A percentile compares a stretch with the other conserved stretches of the same genome.
phyloP scores from a whole-genome alignment of 192 early-diverging fungal genomes.

The Haplosporangium gracile region DNA sequence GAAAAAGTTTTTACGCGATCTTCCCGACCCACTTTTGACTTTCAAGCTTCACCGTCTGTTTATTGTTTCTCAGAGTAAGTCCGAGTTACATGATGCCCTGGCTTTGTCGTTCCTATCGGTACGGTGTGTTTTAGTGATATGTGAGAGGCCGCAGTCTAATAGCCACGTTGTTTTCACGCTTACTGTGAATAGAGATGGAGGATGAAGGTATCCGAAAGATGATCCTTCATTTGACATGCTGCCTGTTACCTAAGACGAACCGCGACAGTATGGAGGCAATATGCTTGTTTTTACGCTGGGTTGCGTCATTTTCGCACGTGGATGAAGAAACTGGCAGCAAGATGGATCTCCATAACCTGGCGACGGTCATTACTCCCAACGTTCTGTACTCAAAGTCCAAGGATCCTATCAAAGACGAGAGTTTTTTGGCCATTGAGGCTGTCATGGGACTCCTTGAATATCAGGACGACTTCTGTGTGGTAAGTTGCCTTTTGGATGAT shows the following conservation, averaged over 20 bases:
- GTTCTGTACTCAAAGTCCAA: conserved; percentile 88
- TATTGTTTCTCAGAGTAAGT: conserved; percentile 77
- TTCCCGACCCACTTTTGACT: conserved; percentile 96
- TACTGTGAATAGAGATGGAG: conserved; percentile 59
- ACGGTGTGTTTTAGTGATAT: not conserved
- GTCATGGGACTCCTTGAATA: conserved; percentile 75
- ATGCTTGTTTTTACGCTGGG: conserved; percentile 87
- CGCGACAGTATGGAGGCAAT: conserved; percentile 94
- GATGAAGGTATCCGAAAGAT: conserved; percentile 67
- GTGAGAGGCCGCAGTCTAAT: not conserved
- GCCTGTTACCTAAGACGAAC: conserved; percentile 91
- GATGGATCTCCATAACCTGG: conserved; percentile 94
- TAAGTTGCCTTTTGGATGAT: conserved; percentile 32
- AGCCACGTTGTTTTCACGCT: not conserved
- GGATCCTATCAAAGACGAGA: conserved; percentile 83
- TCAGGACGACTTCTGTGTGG: conserved; percentile 74
- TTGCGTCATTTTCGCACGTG: conserved; percentile 79
- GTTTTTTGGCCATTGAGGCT: conserved; percentile 75
- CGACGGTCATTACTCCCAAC: conserved; percentile 95
- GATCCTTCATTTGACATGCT: conserved; percentile 83
- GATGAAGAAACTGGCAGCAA: conserved; percentile 83
- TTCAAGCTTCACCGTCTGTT: conserved; percentile 90
- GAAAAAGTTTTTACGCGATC: conserved; percentile 95
- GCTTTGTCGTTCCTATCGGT: not conserved
- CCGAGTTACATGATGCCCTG: not conserved